Conservation (phyloP, 257 asterid genomes). For the Nicotiana benthamiana region DNA sequence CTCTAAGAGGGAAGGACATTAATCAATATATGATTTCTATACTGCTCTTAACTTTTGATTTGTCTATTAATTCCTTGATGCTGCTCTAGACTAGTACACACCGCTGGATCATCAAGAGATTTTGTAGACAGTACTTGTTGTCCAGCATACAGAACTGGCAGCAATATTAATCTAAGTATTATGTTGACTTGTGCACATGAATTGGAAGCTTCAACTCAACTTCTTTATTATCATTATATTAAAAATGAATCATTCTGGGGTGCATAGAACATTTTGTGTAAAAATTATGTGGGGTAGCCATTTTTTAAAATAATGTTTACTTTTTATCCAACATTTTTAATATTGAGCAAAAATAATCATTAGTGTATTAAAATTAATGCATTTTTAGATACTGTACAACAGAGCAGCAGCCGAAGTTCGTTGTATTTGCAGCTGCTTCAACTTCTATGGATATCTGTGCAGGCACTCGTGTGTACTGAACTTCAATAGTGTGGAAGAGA, state of each 20-base stretch:
- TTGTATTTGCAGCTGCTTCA: constrained; percentile 79
- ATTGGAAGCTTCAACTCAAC: not conserved
- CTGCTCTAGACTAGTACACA: not conserved
- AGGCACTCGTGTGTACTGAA: constrained; percentile 72
- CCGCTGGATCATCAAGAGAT: not conserved
- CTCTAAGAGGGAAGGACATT: constrained; percentile 5
- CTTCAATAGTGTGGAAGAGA: constrained; percentile 68
- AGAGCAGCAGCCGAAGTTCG: constrained; percentile 50
- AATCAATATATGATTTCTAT: not conserved
- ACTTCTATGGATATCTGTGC: constrained; percentile 71
- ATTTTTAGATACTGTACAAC: too few species aligned
- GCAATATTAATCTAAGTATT: not conserved
- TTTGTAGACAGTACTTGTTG: not conserved
- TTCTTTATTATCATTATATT: not conserved
- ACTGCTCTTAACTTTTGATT: not conserved
- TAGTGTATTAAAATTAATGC: too few species aligned
- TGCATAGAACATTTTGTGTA: not conserved
- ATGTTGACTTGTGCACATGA: not conserved
- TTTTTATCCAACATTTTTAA: too few species aligned
- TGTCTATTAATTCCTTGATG: not conserved
- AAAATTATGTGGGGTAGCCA: too few species aligned
- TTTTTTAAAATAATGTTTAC: too few species aligned
- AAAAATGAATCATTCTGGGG: not conserved
- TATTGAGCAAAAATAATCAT: too few species aligned
- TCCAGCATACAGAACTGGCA: not conserved